Base-by-base conservation (phyloP, 768 basidiomycete genomes). In the Xanthoconium stramineum region DNA sequence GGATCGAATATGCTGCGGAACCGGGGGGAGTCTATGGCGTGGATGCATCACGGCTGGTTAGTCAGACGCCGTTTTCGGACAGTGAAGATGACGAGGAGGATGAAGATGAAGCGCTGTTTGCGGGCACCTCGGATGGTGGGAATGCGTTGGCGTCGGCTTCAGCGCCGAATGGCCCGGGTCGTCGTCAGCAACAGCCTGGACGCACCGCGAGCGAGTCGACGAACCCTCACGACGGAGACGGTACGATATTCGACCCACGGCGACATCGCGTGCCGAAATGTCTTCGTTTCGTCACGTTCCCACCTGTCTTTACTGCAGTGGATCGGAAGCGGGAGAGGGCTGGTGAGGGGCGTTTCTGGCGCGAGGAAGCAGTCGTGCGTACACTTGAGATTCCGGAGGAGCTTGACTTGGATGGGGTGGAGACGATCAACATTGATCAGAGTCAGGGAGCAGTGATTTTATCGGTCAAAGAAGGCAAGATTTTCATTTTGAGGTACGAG, bases 361-460 rank as follows among this genome's bases (percentile, higher is more conserved):
- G 65, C 43, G 78, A 76, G 47, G 69, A 73, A 75, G 81, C 60
- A 65, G 75, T 56, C 30, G 85, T 84, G 50, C 74, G 80, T 59
- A 88, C 85, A 49, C 71, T 89, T 30, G 80, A 82, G 57, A 78
- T 83, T 6, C 88, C 88, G 1, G 76, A 78, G 0, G 88, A 86
- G 58, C 69, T 89, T 55, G 81, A 89, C 62, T 68, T 89, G 57
- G 80, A 83, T 47, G 70, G 67, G 38, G 85, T 89, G 30, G 87
- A 88, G 74, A 88, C 85, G 59, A 86, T 89, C 62, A 88, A 88
- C 67, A 85, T 89, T 50, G 88, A 89, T 66, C 88, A 89, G 74
- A 80, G 78, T 38, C 88, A 89, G 65, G 88, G 87, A 1, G 83
- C 85, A 10, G 79, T 89, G 39, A 87, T 88, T 56, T 69, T 89